A percentile compares a stretch with the other conserved stretches of the same genome.
Conservation (phyloP, 768 basidiomycete species). For the Russula sp. region DNA sequence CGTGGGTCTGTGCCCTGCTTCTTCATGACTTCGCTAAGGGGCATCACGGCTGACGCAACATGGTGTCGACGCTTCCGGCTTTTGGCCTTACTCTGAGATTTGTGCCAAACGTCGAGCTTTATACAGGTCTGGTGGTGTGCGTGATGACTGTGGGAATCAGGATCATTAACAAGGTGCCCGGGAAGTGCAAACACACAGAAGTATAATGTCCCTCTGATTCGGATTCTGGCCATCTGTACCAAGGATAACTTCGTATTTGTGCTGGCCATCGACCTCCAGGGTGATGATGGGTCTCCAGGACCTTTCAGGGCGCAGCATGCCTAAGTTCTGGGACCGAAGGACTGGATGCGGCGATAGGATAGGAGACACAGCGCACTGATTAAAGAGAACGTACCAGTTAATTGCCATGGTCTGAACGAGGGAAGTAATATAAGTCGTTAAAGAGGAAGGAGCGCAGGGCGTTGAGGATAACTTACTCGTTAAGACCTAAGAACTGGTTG, state of each 20-base stretch:
- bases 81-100: conserved; percentile 51
- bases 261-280: conserved; percentile 47
- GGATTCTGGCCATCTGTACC: conserved; percentile 68
- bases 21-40: conserved; percentile 48
- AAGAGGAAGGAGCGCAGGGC: background rate
- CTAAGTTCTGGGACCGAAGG: conserved; percentile 36
- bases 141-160: conserved; percentile 34
- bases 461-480: background rate
- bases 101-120: conserved; percentile 53
- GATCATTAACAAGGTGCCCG: background rate
- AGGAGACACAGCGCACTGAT: background rate
- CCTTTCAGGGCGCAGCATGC: conserved; percentile 48
- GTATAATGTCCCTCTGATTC: conserved; percentile 49
- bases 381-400: conserved; percentile 25
- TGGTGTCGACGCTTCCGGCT: conserved; percentile 51
- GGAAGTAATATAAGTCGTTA: too few species aligned
- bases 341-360: conserved; percentile 27
- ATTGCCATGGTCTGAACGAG: conserved; percentile 28
- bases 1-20: conserved; percentile 43
- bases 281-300: conserved; percentile 64
- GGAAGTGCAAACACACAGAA: conserved; percentile 42
- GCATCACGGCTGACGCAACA: conserved; percentile 46
- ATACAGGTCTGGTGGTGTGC: conserved; percentile 37
- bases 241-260: conserved; percentile 49
- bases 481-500: background rate